Percentiles rank a stretch among this genome's conserved stretches.
Evolutionary conservation across 805 yeast genomes (phyloP).

Genomic region (Candida ipomoeae): DNA sequence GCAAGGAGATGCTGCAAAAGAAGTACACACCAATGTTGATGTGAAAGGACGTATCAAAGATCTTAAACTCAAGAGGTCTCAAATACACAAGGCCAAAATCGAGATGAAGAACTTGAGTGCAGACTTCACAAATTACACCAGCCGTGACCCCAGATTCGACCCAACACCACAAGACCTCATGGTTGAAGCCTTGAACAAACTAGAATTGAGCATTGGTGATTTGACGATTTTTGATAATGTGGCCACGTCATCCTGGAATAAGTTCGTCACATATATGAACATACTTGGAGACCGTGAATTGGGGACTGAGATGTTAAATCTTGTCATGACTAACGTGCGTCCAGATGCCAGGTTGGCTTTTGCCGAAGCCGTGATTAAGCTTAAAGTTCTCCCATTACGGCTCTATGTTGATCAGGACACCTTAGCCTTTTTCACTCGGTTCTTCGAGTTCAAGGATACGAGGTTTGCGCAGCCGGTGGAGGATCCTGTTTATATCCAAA

Average conservation of each 20-base stretch:
- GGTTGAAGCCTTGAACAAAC: constrained; percentile 45
- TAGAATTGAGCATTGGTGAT: constrained; percentile 48
- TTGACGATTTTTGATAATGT: constrained; percentile 71
- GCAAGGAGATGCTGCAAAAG: constrained; percentile 21
- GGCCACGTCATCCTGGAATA: constrained; percentile 88
- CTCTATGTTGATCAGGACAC: constrained; percentile 93
- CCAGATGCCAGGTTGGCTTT: constrained; percentile 65
- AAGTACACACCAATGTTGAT: constrained; percentile 22
- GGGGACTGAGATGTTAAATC: constrained; percentile 58
- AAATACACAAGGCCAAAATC: constrained; percentile 52
- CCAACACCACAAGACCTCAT: constrained; percentile 27
- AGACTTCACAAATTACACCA: constrained; percentile 41
- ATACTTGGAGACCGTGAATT: constrained; percentile 67
- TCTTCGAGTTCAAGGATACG: constrained; percentile 72
- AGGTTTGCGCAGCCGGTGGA: constrained; percentile 64
- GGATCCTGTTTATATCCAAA: constrained; percentile 65
- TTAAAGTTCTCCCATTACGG: constrained; percentile 66
- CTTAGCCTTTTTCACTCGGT: constrained; percentile 73
- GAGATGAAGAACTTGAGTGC: constrained; percentile 53
- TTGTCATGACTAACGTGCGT: constrained; percentile 54
- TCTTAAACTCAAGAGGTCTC: constrained; percentile 63
- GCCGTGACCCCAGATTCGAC: constrained; percentile 43
- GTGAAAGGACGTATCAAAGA: constrained; percentile 37
- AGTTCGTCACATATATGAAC: constrained; percentile 66
- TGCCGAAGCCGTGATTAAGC: constrained; percentile 56